Base-by-base conservation (phyloP, 345 rosid species). In the Eutrema heterophyllum region DNA sequence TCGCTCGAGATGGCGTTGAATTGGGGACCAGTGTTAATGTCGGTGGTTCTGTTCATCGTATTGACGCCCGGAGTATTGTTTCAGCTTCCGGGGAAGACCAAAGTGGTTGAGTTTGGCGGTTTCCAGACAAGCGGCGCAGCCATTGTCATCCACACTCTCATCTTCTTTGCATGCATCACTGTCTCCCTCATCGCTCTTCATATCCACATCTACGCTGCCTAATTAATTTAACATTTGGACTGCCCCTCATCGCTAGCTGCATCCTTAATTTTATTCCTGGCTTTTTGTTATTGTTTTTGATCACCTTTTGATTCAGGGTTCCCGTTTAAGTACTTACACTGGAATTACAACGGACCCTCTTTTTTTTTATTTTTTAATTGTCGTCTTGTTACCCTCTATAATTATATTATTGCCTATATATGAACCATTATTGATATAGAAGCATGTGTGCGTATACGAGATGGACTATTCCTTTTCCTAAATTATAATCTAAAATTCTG, bases 1-100 rank as follows among this genome's bases (percentile, higher is more conserved):
- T 50, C n/a, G n/a, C n/a, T n/a, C 9, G 18, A 38, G 30, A 86
- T 86, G 90, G 81, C 71, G 1, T 65, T 77, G 58, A 88, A 88
- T 24, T 85, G 90, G 90, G 93, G 87, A 10, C 91, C 94, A 2
- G 89, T 88, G 45, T 14, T 89, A 46, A 75, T 88, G 53, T 89
- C 88, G 10, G 82, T 86, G 43, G 67, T 86, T 45, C 71, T 89
- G 27, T 89, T 85, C 67, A 82, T 89, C 64, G 24, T 89, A 49
- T 60, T 89, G 68, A 84, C 85, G 18, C 91, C 91, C 0, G 91
- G 94, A 39, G 83, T 86, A 43, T 65, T 88, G 76, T 86, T 84
- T 75, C 94, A 88, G 84, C 24, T 88, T 29, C 91, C 94, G 0
- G 91, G 83, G 16, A 83, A 85, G 71, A 72, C 71, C 74, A 82